Conservation (phyloP, 2,329 filamentous ascomycete genomes). For the Clarireedia sp. region DNA sequence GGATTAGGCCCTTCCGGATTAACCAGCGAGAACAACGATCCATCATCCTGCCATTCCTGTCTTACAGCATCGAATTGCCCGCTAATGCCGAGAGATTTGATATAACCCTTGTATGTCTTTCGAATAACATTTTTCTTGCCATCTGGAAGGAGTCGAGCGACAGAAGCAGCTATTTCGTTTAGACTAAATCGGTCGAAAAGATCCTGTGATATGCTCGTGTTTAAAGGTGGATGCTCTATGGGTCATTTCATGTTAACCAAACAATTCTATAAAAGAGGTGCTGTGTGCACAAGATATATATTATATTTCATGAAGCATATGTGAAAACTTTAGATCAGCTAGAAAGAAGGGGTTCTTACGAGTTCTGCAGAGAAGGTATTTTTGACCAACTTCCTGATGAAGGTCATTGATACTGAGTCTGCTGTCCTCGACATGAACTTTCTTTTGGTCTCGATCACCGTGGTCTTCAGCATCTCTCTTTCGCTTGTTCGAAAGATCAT, state of each 20-base stretch:
- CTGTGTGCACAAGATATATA: constrained; percentile 9
- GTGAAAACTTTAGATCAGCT: constrained; percentile 13
- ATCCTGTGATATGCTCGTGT: constrained; percentile 47
- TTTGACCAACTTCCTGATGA: constrained; percentile 57
- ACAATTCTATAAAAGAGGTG: constrained; percentile 20
- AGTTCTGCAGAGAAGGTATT: constrained; percentile 59
- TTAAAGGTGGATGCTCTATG: constrained; percentile 27
- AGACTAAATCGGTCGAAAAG: constrained; percentile 52
- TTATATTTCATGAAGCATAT: constrained; percentile 12
- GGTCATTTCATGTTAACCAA: constrained; percentile 30
- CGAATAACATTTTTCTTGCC: constrained; percentile 60
- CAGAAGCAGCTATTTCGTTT: constrained; percentile 48
- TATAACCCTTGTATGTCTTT: constrained; percentile 62
- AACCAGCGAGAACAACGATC: constrained; percentile 40
- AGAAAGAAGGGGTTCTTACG: constrained; percentile 50
- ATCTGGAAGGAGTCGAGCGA: constrained; percentile 55
- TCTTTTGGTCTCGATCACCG: constrained; percentile 51
- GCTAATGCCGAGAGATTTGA: constrained; percentile 54
- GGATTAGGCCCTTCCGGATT: constrained; percentile 36
- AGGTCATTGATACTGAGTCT: constrained; percentile 56
- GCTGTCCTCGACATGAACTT: constrained; percentile 53
- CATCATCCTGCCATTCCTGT: constrained; percentile 38
- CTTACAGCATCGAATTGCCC: constrained; percentile 54
- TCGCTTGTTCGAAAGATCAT: constrained; percentile 52
- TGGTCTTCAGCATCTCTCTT: constrained; percentile 51